These are phyloP conservation scores for Stentor coeruleus DNA, from an alignment of 73 alveolate genomes.

Conservation along the genomic window DNA sequence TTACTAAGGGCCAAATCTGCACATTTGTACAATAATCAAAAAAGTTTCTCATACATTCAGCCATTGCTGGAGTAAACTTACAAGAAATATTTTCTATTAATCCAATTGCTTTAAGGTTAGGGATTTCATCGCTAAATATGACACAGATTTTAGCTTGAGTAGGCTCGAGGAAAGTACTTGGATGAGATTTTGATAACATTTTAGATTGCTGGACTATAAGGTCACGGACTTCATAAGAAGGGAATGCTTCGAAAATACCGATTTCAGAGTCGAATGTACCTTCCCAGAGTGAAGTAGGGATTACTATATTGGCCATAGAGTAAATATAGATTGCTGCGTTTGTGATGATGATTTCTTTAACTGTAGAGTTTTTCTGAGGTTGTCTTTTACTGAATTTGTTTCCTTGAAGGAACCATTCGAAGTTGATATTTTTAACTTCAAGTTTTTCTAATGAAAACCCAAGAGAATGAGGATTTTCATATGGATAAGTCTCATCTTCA, in stretches of 20 bases:
- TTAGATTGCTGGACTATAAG: too few species aligned
- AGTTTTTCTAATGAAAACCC: constrained; percentile 3
- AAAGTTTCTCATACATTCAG: not conserved
- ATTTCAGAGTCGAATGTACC: too few species aligned
- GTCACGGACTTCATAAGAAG: too few species aligned
- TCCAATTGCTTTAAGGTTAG: not conserved
- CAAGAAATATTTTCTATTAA: not conserved
- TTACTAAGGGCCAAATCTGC: not conserved
- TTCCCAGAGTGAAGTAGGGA: too few species aligned
- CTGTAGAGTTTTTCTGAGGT: too few species aligned
- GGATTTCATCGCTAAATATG: not conserved
- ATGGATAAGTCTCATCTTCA: constrained; percentile 3
- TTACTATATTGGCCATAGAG: too few species aligned
- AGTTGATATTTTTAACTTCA: not conserved
- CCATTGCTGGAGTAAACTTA: not conserved
- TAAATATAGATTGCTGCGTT: too few species aligned
- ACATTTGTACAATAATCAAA: constrained; percentile 6
- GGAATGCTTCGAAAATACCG: too few species aligned
- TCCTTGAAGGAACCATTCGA: not conserved
- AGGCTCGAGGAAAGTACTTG: not conserved
- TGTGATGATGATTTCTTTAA: too few species aligned
- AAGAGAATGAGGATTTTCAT: not conserved
- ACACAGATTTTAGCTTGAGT: not conserved
- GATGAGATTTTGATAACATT: too few species aligned
- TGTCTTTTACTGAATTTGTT: not conserved